A percentile compares a stretch with the other conserved stretches of the same genome.
Conservation (phyloP, 1,284 basidiomycete genomes). For the Sanghuangporus sanghuang region DNA sequence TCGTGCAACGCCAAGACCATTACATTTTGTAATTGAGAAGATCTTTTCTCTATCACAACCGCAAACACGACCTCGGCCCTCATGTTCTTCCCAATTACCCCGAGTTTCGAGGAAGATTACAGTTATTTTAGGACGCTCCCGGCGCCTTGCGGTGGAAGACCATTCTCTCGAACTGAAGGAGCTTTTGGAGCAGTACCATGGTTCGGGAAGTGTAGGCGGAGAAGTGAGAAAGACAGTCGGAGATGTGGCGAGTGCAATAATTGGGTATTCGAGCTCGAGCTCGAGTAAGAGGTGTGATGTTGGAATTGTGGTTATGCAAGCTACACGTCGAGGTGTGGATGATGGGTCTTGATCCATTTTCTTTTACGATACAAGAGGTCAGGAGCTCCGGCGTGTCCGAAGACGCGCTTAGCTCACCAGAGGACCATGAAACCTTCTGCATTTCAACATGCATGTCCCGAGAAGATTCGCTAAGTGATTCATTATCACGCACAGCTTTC, state of each 20-base stretch:
- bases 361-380: too few species aligned
- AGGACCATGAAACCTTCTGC: too few species aligned
- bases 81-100: background rate
- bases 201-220: slow-evolving; percentile 33
- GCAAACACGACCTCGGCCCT: slow-evolving; percentile 16
- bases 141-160: slow-evolving; percentile 60
- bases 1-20: slow-evolving; percentile 44
- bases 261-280: slow-evolving; percentile 25
- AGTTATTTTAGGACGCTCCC: slow-evolving; percentile 64
- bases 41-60: slow-evolving; percentile 24
- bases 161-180: slow-evolving; percentile 60
- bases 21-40: slow-evolving; percentile 44
- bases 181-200: slow-evolving; percentile 48
- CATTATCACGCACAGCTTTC: too few species aligned
- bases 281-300: slow-evolving; percentile 45
- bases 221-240: slow-evolving; percentile 78
- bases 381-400: too few species aligned
- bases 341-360: background rate
- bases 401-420: too few species aligned
- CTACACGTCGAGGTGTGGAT: slow-evolving; percentile 28
- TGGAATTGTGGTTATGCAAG: slow-evolving; percentile 70
- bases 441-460: too few species aligned
- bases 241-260: slow-evolving; percentile 71
- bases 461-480: too few species aligned
- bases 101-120: slow-evolving; percentile 39